These are phyloP conservation scores for Avena insularis DNA, from an alignment of 176 grass and related monocot genomes.

Conservation along the genomic window DNA sequence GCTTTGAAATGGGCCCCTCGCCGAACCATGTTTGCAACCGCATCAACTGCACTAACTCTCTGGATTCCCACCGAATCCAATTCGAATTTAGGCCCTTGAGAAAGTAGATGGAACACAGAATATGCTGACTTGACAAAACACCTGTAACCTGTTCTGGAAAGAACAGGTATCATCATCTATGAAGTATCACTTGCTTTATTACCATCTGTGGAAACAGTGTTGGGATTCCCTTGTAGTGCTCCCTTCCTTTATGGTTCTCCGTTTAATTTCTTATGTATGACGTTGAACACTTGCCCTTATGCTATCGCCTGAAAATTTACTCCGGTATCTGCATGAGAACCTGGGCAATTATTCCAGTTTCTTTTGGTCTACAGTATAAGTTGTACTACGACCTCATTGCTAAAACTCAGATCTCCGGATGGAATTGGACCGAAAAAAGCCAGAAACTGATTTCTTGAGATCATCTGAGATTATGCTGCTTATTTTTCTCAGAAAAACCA, in stretches of 20 bases:
- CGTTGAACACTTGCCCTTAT: background rate
- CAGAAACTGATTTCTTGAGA: background rate
- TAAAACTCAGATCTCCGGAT: conserved; percentile 1
- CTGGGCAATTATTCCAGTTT: background rate
- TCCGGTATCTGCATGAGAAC: background rate
- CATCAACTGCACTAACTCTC: conserved; percentile 84
- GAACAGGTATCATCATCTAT: conserved; percentile 11
- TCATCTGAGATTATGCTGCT: background rate
- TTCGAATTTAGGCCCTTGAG: conserved; percentile 34
- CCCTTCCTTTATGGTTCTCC: background rate
- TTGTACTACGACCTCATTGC: background rate
- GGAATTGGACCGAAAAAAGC: background rate
- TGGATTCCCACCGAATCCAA: conserved; percentile 74
- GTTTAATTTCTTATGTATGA: conserved; percentile 21
- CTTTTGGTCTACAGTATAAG: background rate
- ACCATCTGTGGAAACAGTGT: conserved; percentile 9
- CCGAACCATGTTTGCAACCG: conserved; percentile 87
- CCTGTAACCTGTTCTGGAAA: conserved; percentile 22
- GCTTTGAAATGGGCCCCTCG: conserved; percentile 88
- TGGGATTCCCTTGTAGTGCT: conserved; percentile 6
- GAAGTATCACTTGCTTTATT: conserved; percentile 35
- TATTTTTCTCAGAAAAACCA: no score
- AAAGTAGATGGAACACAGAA: conserved; percentile 21
- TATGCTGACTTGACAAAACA: conserved; percentile 31
- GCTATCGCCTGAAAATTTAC: background rate